These are phyloP conservation scores for Daedaleopsis nitida DNA, from an alignment of 768 basidiomycete species.

Conservation along the genomic window DNA sequence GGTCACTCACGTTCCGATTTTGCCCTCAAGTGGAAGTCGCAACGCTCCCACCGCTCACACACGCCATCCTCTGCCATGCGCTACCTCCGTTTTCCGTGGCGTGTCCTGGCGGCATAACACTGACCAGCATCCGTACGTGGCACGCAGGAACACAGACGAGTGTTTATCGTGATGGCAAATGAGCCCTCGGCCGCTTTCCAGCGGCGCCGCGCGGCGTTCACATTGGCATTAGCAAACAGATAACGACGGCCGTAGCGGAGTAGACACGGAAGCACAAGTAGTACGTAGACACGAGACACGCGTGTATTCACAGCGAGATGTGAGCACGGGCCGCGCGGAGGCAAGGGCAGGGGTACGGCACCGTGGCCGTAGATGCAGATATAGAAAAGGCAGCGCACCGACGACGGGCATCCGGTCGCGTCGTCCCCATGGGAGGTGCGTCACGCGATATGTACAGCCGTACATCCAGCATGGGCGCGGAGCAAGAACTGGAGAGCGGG, in stretches of 20 bases:
- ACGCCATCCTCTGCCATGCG: no score
- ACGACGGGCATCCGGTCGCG: slow-evolving; percentile 7
- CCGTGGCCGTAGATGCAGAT: not conserved
- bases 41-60: no score
- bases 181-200: not conserved
- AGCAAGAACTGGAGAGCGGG: not conserved
- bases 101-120: no score
- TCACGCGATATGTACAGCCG: slow-evolving; percentile 3
- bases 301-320: not conserved
- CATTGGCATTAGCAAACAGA: not conserved
- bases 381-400: not conserved
- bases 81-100: no score
- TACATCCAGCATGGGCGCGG: slow-evolving; percentile 9
- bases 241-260: not conserved
- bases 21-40: no score
- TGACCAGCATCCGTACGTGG: no score
- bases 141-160: no score
- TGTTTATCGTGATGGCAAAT: not conserved
- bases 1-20: no score
- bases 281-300: no score
- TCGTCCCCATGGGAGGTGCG: slow-evolving; percentile 12
- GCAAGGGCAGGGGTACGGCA: not conserved
- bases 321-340: not conserved
- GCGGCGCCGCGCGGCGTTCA: slow-evolving; percentile 34
- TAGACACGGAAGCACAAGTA: no score